Evolutionary conservation across 306 rosid species (phyloP), one percentile per base, ranked within the genome.

Genomic region (Cucumis hystrix): DNA sequence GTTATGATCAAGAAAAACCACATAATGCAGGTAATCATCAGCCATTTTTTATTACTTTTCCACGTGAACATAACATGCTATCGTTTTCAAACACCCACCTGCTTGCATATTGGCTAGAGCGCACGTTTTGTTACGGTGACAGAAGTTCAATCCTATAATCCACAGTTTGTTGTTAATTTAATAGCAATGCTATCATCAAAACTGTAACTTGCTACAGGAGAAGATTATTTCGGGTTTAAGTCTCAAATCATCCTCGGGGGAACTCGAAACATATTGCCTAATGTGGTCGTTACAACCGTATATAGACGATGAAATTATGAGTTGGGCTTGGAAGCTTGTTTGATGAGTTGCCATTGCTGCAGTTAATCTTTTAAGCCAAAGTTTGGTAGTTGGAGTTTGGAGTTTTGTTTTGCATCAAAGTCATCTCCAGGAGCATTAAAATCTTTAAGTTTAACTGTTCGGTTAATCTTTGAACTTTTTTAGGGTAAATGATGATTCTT

Each of bases 211-310:
- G 45, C 47, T 87, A 75, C 86, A 93, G 98, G 92, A 87, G 82
- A 88, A 80, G 83, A 88, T 91, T 10, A 81, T 93, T 72, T 88
- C 84, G 59, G 88, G 89, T 43, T 77, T 90, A 61, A 88, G 84
- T 82, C 85, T 76, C 76, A 85, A 86, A 78, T 69, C 86, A 52
- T 64, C 91, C 14, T 80, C 91, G 1, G 91, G 86, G 74, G 96
- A 91, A 67, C 71, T 94, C n/a, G 91, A 82, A 79, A 84, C 87
- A 81, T 94, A 87, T 87, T 77, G 89, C 84, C 81, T 84, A 15
- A 87, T 94, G 97, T 91, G 97, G 98, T 87, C 92, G 21, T 79
- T 92, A 83, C 93, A 82, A 6, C 93, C 88, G 10, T 87, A 75
- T 58, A 52, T 87, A 33, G 69, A 87, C 17, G 89, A 89, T 28